phyloP scores from a whole-genome alignment of 2,329 filamentous ascomycete genomes.

The Diaporthe helianthi region DNA sequence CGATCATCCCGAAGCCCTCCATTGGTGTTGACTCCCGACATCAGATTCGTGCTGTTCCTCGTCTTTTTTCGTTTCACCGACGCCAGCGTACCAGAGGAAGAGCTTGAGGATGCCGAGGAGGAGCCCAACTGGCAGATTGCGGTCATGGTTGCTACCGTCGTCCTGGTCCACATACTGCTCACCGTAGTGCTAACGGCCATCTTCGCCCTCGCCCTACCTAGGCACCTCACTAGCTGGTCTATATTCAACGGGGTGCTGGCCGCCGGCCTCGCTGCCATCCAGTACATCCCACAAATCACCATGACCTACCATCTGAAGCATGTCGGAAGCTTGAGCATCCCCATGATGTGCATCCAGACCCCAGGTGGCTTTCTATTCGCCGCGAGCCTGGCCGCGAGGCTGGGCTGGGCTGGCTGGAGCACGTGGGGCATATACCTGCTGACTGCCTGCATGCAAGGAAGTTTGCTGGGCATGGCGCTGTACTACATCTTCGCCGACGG shows the following conservation, averaged over 20 bases:
- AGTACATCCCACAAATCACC: conserved; percentile 95
- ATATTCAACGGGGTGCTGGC: conserved; percentile 83
- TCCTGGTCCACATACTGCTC: conserved; percentile 77
- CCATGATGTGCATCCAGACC: conserved; percentile 98
- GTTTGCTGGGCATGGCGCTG: conserved; percentile 79
- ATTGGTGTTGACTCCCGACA: not conserved
- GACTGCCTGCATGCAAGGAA: conserved; percentile 84
- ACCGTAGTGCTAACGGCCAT: conserved; percentile 73
- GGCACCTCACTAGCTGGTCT: conserved; percentile 78
- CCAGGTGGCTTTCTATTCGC: conserved; percentile 92
- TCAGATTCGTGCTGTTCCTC: conserved; percentile 88
- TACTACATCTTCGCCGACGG: conserved; percentile 68
- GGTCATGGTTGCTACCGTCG: conserved; percentile 74
- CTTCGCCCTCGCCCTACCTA: conserved; percentile 68
- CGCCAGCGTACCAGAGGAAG: conserved; percentile 57
- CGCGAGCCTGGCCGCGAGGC: conserved; percentile 77
- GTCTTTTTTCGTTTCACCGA: conserved; percentile 83
- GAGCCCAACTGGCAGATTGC: conserved; percentile 80
- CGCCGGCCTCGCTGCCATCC: conserved; percentile 79
- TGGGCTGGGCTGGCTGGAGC: conserved; percentile 89
- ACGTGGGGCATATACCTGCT: conserved; percentile 92
- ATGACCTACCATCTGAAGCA: conserved; percentile 87
- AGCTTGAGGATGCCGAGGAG: conserved; percentile 51
- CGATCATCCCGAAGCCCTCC: not conserved
- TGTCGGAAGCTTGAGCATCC: conserved; percentile 89